A percentile compares a stretch with the other conserved stretches of the same genome.
Evolutionary conservation across 352 stramenopile genomes (phyloP).

Genomic region (Phytophthora lateralis): DNA sequence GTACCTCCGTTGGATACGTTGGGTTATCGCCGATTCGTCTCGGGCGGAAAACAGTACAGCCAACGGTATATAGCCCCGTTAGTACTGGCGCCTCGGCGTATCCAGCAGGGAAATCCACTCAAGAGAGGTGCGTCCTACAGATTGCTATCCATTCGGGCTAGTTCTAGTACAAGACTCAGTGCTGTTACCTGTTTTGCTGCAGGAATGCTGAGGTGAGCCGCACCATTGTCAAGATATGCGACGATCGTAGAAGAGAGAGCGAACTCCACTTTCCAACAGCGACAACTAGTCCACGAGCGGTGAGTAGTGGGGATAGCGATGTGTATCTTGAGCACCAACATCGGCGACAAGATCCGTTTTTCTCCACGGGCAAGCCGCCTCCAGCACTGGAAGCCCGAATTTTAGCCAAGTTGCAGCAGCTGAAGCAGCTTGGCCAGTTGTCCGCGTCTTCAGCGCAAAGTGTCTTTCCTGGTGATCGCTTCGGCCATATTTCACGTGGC

Average conservation of each 20-base stretch:
- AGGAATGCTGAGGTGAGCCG: conserved; percentile 71
- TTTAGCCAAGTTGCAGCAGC: conserved; percentile 60
- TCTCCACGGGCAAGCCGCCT: conserved; percentile 39
- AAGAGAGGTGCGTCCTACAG: conserved; percentile 52
- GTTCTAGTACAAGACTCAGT: conserved; percentile 1
- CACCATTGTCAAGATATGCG: conserved; percentile 69
- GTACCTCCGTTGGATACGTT: conserved; percentile 28
- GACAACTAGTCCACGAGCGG: conserved; percentile 12
- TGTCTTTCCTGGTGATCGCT: conserved; percentile 75
- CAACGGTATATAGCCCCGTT: conserved; percentile 26
- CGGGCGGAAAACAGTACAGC: conserved; percentile 59
- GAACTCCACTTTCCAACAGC: conserved; percentile 46
- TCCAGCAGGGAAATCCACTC: conserved; percentile 72
- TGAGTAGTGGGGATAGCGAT: conserved; percentile 17
- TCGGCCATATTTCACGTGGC: conserved; percentile 68
- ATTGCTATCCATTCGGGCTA: not conserved
- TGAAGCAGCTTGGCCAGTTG: conserved; percentile 68
- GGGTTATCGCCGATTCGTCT: conserved; percentile 63
- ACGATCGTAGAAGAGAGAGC: conserved; percentile 68
- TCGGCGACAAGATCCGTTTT: conserved; percentile 41
- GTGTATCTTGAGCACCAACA: conserved; percentile 34
- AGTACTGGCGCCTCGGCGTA: conserved; percentile 27
- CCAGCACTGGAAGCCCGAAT: conserved; percentile 60
- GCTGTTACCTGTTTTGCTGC: not conserved
- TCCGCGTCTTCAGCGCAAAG: conserved; percentile 53